Conservation (phyloP, 306 rosid genomes). For the Cicer judaicum region DNA sequence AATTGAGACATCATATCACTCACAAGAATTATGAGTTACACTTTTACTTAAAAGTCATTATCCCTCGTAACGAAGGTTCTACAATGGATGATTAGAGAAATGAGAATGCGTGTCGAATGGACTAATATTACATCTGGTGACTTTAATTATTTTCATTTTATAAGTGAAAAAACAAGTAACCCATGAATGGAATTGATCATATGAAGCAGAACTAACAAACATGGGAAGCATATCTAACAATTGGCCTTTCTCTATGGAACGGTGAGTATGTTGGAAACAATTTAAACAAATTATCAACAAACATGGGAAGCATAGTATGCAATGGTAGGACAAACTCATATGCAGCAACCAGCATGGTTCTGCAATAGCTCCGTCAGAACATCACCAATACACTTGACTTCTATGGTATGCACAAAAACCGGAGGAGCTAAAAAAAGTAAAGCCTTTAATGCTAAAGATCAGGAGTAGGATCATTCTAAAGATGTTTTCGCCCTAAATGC, state of each 20-base stretch:
- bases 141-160: background rate
- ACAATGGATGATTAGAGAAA: too few species aligned
- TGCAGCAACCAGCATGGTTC: slow-evolving; percentile 68
- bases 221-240: too few species aligned
- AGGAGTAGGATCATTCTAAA: slow-evolving; percentile 41
- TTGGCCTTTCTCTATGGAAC: background rate
- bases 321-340: slow-evolving; percentile 58
- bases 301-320: background rate
- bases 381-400: slow-evolving; percentile 67
- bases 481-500: slow-evolving; percentile 74
- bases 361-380: slow-evolving; percentile 40
- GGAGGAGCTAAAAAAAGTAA: slow-evolving; percentile 8
- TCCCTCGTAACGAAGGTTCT: too few species aligned
- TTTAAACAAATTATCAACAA: slow-evolving; percentile 1
- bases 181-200: background rate
- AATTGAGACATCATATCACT: too few species aligned
- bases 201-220: background rate
- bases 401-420: slow-evolving; percentile 49
- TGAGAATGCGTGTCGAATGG: too few species aligned
- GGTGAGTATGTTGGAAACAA: background rate
- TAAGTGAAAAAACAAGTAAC: background rate
- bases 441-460: background rate
- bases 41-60: too few species aligned
- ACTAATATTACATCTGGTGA: too few species aligned
- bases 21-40: too few species aligned